These are phyloP conservation scores for Telfairia occidentalis DNA, from an alignment of 331 rosid genomes.

Conservation along the genomic window DNA sequence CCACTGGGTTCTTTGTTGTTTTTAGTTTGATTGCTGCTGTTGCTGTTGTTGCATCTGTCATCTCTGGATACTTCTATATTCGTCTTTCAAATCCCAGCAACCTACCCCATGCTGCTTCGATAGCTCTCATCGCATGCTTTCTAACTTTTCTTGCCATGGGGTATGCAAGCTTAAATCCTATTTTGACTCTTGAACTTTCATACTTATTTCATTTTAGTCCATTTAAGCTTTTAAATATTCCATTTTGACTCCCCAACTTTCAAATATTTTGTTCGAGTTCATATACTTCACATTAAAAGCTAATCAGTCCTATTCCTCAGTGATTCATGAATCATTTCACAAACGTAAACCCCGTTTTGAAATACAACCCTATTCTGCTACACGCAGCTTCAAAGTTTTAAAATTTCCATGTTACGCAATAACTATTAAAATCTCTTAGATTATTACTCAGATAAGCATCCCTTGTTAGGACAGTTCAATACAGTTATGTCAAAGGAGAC, in stretches of 20 bases:
- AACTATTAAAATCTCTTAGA: not conserved
- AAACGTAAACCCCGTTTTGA: not conserved
- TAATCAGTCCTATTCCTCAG: not conserved
- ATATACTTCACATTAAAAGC: not conserved
- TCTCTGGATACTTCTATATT: constrained; percentile 50
- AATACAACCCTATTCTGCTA: not conserved
- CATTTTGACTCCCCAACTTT: too few relatives aligned
- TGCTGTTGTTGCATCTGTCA: constrained; percentile 51
- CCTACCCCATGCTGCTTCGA: constrained; percentile 58
- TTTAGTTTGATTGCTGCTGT: constrained; percentile 69
- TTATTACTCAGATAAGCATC: not conserved
- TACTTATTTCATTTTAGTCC: not conserved
- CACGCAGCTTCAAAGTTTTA: not conserved
- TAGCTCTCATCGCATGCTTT: constrained; percentile 56
- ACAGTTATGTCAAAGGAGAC: not conserved
- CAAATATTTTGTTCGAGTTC: not conserved
- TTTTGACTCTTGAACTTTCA: not conserved
- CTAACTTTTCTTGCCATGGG: constrained; percentile 78
- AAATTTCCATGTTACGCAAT: not conserved
- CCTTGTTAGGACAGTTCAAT: not conserved
- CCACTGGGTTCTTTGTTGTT: constrained; percentile 74
- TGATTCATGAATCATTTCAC: not conserved
- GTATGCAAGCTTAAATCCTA: constrained; percentile 20
- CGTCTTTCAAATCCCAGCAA: constrained; percentile 38
- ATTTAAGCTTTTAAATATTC: not conserved